Percentiles rank a stretch among this genome's conserved stretches.
Conservation (phyloP, 2,329 filamentous ascomycete species). For the Fusarium annulatum region DNA sequence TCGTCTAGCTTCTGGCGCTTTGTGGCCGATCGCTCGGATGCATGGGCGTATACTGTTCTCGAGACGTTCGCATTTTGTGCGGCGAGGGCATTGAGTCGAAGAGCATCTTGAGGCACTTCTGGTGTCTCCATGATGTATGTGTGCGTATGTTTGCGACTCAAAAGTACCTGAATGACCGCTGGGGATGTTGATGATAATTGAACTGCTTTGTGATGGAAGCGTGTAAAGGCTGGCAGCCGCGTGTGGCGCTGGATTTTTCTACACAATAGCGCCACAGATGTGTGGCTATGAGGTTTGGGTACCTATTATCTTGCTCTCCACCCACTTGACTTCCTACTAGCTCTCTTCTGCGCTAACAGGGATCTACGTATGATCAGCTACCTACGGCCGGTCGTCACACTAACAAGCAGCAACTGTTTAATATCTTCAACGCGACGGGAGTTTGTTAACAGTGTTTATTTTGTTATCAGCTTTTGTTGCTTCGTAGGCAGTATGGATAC, state of each 20-base stretch:
- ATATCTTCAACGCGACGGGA: not conserved
- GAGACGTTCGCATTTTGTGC: conserved; percentile 51
- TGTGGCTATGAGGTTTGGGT: conserved; percentile 8
- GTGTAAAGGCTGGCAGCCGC: conserved; percentile 43
- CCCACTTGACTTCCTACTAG: not conserved
- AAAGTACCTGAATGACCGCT: conserved; percentile 9
- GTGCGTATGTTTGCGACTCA: conserved; percentile 9
- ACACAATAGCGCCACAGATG: conserved; percentile 28
- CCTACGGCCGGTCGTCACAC: not conserved
- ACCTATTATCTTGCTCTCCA: not conserved
- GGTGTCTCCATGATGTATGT: conserved; percentile 49
- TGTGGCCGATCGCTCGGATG: conserved; percentile 38
- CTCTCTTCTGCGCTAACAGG: not conserved
- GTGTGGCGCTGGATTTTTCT: conserved; percentile 45
- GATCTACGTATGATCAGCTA: conserved; percentile 18
- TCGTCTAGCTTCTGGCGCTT: conserved; percentile 56
- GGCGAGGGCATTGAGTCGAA: conserved; percentile 50
- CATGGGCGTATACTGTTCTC: conserved; percentile 48
- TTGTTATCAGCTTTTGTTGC: not conserved
- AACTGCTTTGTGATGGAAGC: conserved; percentile 27
- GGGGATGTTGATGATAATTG: conserved; percentile 31
- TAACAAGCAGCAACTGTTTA: not conserved
- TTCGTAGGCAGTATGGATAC: conserved; percentile 38
- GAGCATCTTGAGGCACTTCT: conserved; percentile 48
- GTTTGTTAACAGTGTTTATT: not conserved